Percentiles rank a stretch among this genome's conserved stretches.
These are phyloP conservation scores for Lophiotrema nucula DNA, from an alignment of 495 filamentous ascomycete species.

Conservation along the genomic window DNA sequence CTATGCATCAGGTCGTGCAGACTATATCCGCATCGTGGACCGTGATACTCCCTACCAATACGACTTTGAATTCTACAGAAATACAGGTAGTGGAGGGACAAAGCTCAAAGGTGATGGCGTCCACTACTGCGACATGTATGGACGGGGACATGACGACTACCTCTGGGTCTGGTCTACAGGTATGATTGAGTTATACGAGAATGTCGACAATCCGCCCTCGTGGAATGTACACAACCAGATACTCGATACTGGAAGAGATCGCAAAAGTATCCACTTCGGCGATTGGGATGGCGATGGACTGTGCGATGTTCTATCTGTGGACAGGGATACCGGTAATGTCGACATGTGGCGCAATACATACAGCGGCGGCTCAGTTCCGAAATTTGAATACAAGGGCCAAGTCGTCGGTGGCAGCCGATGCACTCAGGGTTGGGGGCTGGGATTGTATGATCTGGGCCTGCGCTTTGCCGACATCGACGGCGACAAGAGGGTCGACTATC, in stretches of 20 bases:
- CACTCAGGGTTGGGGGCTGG: slow-evolving; percentile 30
- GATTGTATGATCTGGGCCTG: slow-evolving; percentile 33
- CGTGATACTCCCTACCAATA: background rate
- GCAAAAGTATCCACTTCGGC: slow-evolving; percentile 35
- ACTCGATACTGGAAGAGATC: slow-evolving; percentile 19
- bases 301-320: slow-evolving; percentile 35
- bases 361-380: background rate
- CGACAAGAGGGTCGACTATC: background rate
- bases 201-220: background rate
- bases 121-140: slow-evolving; percentile 6
- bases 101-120: slow-evolving; percentile 3
- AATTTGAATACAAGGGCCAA: background rate
- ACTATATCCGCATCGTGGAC: background rate
- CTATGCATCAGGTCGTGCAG: background rate
- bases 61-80: background rate
- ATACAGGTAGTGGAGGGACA: background rate
- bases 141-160: slow-evolving; percentile 41
- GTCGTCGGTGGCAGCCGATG: slow-evolving; percentile 12
- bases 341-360: slow-evolving; percentile 34
- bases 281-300: slow-evolving; percentile 40
- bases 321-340: slow-evolving; percentile 20
- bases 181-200: background rate
- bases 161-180: slow-evolving; percentile 39
- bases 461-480: slow-evolving; percentile 34
- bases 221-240: background rate